These are phyloP conservation scores for Conoideocrella luteorostrata DNA, from an alignment of 2,329 filamentous ascomycete genomes.

Conservation along the genomic window DNA sequence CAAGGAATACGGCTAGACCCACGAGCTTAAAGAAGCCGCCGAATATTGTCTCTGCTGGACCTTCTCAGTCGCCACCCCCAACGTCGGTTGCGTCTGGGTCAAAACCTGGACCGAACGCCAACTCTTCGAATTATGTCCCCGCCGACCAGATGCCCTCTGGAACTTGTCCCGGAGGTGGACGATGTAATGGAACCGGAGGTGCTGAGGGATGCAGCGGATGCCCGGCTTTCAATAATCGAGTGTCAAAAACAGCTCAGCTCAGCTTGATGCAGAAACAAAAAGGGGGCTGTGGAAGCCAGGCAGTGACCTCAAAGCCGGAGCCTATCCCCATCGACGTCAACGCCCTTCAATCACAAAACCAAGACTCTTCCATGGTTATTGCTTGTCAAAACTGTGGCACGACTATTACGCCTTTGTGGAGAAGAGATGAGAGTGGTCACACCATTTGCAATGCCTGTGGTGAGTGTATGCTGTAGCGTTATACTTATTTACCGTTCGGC, in stretches of 20 bases:
- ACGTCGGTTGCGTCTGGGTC: slow-evolving; percentile 30
- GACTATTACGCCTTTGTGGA: slow-evolving; percentile 93
- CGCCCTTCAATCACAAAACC: slow-evolving; percentile 24
- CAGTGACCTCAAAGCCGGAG: slow-evolving; percentile 18
- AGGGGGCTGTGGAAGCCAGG: slow-evolving; percentile 22
- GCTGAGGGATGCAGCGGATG: slow-evolving; percentile 93
- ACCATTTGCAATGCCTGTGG: slow-evolving; percentile 98
- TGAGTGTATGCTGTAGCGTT: slow-evolving; percentile 38
- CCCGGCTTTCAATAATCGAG: slow-evolving; percentile 93
- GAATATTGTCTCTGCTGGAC: slow-evolving; percentile 37
- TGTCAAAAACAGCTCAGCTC: slow-evolving; percentile 78
- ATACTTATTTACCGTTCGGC: too few relatives aligned
- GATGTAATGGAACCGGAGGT: slow-evolving; percentile 93
- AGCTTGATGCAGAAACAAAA: slow-evolving; percentile 46
- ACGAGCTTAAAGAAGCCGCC: slow-evolving; percentile 81
- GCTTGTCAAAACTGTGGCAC: slow-evolving; percentile 97
- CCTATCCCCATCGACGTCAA: slow-evolving; percentile 28
- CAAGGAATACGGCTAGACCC: slow-evolving; percentile 82
- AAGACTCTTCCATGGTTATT: slow-evolving; percentile 51
- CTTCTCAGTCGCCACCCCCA: slow-evolving; percentile 35
- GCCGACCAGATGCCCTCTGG: slow-evolving; percentile 70
- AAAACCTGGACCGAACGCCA: slow-evolving; percentile 34
- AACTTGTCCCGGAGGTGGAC: slow-evolving; percentile 91
- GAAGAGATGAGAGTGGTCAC: slow-evolving; percentile 87
- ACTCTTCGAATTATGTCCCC: slow-evolving; percentile 65